Base-by-base conservation (phyloP, 768 basidiomycete genomes). In the Pleurotus giganteus region DNA sequence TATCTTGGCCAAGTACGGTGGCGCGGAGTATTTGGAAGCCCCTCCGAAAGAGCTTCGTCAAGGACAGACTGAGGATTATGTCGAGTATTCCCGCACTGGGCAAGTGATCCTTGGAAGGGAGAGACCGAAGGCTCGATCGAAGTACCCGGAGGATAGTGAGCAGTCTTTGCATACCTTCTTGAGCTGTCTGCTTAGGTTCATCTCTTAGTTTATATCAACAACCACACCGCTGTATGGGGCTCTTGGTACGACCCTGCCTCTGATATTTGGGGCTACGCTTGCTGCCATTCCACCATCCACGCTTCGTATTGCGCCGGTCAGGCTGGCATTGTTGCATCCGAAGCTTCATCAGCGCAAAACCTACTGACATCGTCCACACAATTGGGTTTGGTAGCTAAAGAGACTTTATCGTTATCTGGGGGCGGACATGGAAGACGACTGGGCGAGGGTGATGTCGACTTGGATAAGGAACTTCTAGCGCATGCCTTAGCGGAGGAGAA, bases 211-310 rank as follows among this genome's bases (percentile, higher is more conserved):
- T 87, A 82, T 61, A 74, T 89, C 64, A 95, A 94, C 70, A 99
- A 99, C 65, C 97, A 99, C 65, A 94, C 89, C 0, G 76, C 84
- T 4, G 86, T 98, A n/a, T 99, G 97, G 97, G 97, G 97, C 42
- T 99, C 97, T 41, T 98, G 86, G 85, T 98, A 91, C 67, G 85
- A 91, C 60, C 57, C 74, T 13, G 73, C 81, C 11, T 77, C 80
- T 2, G 83, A 86, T 12, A 65, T 75, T 56, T 99, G 97, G 97
- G 97, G 97, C 32, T 99, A 88, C 69, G 88, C 83, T 24, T 99
- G 97, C 69, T 99, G 97, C 65, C 95, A 97, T 65, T 94, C 94
- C 8, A 77, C 65, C 42, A 74, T 93, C 26, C 88, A 93, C 63
- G 73, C 90, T 47, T 95, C 95, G 15, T 98, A 98, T 67, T 98